A percentile compares a stretch with the other conserved stretches of the same genome.
These are phyloP conservation scores for Ceratobasidium sp. DNA, from an alignment of 1,284 basidiomycete genomes.

Conservation along the genomic window DNA sequence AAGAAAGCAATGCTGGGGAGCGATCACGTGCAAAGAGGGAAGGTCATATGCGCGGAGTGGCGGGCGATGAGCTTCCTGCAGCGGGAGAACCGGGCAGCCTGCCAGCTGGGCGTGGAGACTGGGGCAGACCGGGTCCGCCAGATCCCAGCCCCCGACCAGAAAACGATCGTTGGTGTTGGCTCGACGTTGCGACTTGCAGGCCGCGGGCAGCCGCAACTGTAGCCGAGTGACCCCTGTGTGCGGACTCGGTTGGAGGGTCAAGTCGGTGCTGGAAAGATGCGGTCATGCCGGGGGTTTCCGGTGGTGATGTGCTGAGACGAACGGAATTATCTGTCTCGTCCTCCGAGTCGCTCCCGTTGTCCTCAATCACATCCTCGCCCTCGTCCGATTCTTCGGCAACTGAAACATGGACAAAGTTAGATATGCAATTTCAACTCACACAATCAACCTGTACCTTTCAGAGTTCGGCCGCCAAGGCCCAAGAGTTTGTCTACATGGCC, in stretches of 20 bases:
- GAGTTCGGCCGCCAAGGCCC: constrained; percentile 69
- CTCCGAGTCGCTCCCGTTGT: constrained; percentile 66
- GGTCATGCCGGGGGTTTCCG: constrained; percentile 38
- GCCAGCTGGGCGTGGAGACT: constrained; percentile 62
- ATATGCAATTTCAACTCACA: constrained; percentile 43
- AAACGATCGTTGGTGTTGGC: constrained; percentile 56
- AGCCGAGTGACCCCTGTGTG: constrained; percentile 52
- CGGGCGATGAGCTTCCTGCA: constrained; percentile 26
- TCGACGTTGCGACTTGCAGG: constrained; percentile 56
- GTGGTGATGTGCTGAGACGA: constrained; percentile 35
- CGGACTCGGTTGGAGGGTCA: constrained; percentile 6
- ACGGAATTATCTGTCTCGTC: constrained; percentile 50
- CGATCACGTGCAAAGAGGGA: background rate
- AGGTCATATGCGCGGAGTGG: constrained; percentile 38
- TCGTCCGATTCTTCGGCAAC: constrained; percentile 72
- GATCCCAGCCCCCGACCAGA: constrained; percentile 59
- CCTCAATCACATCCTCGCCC: constrained; percentile 66
- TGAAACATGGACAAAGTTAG: constrained; percentile 46
- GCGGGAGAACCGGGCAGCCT: constrained; percentile 44
- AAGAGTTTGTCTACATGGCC: constrained; percentile 78
- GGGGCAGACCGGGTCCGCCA: constrained; percentile 64
- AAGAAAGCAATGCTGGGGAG: constrained; percentile 7
- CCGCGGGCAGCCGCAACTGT: constrained; percentile 70
- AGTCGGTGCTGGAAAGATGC: constrained; percentile 11
- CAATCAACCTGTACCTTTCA: constrained; percentile 60